phyloP scores from a whole-genome alignment of 2,329 filamentous ascomycete genomes.

The Fusarium nygamai region DNA sequence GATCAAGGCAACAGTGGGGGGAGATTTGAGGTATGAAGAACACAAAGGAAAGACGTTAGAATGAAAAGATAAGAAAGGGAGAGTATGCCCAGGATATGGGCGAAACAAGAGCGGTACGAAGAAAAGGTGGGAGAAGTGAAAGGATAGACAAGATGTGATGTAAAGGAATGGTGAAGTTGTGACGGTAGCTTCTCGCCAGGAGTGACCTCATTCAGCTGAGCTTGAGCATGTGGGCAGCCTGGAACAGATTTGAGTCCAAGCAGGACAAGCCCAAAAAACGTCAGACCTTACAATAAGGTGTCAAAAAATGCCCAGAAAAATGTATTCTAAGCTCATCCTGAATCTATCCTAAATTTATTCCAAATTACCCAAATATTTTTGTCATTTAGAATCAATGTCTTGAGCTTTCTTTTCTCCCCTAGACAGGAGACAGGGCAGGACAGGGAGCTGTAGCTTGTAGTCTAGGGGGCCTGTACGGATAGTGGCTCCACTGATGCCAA shows the following conservation, averaged over 20 bases:
- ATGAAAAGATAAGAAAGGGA: slow-evolving; percentile 8
- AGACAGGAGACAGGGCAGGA: slow-evolving; percentile 1
- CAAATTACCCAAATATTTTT: not conserved
- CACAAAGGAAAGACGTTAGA: slow-evolving; percentile 17
- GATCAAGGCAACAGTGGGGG: slow-evolving; percentile 2
- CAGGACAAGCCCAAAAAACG: not conserved
- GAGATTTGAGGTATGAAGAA: not conserved
- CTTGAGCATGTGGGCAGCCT: slow-evolving; percentile 15
- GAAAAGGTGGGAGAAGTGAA: not conserved
- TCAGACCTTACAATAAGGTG: not conserved
- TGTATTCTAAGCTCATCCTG: not conserved
- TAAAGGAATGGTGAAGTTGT: slow-evolving; percentile 11
- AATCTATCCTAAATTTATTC: not conserved
- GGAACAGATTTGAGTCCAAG: not conserved
- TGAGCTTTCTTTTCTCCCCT: not conserved
- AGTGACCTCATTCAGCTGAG: slow-evolving; percentile 31
- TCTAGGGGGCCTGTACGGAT: not conserved
- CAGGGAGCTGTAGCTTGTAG: not conserved
- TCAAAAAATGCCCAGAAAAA: not conserved
- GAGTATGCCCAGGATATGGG: slow-evolving; percentile 1
- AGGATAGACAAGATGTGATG: not conserved
- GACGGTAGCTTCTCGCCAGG: not conserved
- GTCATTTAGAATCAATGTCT: not conserved
- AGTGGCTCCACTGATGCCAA: slow-evolving; percentile 14
- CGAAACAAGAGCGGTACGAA: not conserved